Evolutionary conservation across 1,284 basidiomycete species (phyloP).

Genomic region (Cryptococcus neoformans): DNA sequence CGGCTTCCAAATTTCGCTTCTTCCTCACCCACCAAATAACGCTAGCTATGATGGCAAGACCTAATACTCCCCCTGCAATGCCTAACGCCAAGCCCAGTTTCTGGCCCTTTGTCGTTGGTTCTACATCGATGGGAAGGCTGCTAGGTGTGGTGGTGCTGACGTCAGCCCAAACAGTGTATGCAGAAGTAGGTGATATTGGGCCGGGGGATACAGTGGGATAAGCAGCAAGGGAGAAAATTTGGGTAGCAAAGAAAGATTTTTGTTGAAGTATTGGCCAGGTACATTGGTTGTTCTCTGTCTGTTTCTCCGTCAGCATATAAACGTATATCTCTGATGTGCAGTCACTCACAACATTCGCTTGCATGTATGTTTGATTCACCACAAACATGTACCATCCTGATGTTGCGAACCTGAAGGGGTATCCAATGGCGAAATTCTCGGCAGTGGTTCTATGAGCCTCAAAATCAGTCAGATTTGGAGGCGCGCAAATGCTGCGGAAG

Average conservation of each 20-base stretch:
- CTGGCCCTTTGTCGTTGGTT: constrained; percentile 12
- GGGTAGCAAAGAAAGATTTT: constrained; percentile 43
- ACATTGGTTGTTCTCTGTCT: constrained; percentile 35
- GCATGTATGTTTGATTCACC: constrained; percentile 45
- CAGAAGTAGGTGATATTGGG: constrained; percentile 15
- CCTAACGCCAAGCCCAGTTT: constrained; percentile 34
- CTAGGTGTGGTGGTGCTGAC: constrained; percentile 28
- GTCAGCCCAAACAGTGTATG: constrained; percentile 34
- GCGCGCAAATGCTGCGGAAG: neutral
- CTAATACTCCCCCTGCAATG: constrained; percentile 27
- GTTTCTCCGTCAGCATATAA: neutral
- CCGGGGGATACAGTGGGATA: constrained; percentile 22
- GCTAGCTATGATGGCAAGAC: constrained; percentile 20
- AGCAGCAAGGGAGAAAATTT: constrained; percentile 32
- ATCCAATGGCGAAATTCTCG: constrained; percentile 26
- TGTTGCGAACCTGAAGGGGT: constrained; percentile 35
- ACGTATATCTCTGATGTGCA: neutral
- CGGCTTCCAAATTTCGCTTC: constrained; percentile 23
- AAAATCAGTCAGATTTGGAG: neutral
- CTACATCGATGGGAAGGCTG: constrained; percentile 25
- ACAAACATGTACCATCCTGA: constrained; percentile 47
- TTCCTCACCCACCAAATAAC: constrained; percentile 30
- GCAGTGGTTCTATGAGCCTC: constrained; percentile 19
- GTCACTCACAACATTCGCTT: constrained; percentile 37
- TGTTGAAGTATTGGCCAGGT: constrained; percentile 24